Conservation (phyloP, 805 yeast species). For the Cyberlindnera xylosilytica region DNA sequence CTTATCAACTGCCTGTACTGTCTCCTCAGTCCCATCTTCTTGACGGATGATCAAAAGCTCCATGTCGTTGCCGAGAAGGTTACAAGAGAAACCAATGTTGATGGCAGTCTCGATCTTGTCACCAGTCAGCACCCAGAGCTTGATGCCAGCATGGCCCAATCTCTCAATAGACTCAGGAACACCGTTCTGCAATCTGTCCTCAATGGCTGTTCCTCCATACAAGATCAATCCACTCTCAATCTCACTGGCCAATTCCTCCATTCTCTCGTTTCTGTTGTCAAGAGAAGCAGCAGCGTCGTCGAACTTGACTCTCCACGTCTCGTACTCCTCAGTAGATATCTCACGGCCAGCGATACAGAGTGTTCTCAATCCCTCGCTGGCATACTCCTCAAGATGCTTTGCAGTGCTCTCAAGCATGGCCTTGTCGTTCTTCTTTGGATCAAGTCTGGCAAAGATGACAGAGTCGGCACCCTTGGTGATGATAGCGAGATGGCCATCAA, state of each 20-base stretch:
- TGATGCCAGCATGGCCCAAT: conserved; percentile 73
- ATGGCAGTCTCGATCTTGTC: conserved; percentile 90
- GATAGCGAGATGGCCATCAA: conserved; percentile 56
- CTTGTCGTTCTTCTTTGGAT: conserved; percentile 41
- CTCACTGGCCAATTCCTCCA: conserved; percentile 73
- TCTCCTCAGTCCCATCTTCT: conserved; percentile 36
- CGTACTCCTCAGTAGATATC: conserved; percentile 57
- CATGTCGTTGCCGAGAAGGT: conserved; percentile 72
- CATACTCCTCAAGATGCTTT: conserved; percentile 69
- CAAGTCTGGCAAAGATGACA: conserved; percentile 63
- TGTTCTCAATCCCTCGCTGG: conserved; percentile 81
- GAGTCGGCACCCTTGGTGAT: conserved; percentile 87
- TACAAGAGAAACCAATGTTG: conserved; percentile 84
- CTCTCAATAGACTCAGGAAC: conserved; percentile 78
- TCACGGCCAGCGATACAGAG: conserved; percentile 75
- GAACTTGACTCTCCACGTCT: conserved; percentile 60
- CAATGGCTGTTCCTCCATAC: conserved; percentile 84
- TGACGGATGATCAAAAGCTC: conserved; percentile 59
- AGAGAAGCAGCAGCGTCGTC: conserved; percentile 63
- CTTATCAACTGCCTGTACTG: conserved; percentile 3
- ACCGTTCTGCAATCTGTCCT: conserved; percentile 81
- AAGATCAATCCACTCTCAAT: conserved; percentile 64
- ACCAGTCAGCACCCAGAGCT: conserved; percentile 84
- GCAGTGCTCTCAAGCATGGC: conserved; percentile 61
- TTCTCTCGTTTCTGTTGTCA: conserved; percentile 61